These are phyloP conservation scores for Anthracocystis panici-leucophaei DNA, from an alignment of 1,284 basidiomycete genomes.

Conservation along the genomic window DNA sequence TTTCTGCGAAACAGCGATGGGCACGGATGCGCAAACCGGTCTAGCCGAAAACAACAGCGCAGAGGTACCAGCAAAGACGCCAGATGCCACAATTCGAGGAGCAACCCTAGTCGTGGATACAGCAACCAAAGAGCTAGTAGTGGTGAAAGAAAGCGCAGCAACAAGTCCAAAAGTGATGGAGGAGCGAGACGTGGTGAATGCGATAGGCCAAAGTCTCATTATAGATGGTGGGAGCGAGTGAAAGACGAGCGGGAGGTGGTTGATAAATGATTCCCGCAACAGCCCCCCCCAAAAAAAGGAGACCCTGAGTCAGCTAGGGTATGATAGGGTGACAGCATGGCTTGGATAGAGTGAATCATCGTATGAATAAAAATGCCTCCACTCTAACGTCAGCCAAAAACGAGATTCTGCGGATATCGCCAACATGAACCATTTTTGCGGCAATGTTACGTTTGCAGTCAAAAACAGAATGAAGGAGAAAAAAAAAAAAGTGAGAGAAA, in stretches of 20 bases:
- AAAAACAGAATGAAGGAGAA: no score
- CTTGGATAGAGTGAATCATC: conserved; percentile 3
- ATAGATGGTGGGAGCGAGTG: no score
- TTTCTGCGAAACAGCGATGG: conserved; percentile 2
- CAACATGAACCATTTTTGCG: background rate
- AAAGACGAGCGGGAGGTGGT: no score
- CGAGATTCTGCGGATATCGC: conserved; percentile 19
- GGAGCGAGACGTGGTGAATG: background rate
- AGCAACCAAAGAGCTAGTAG: background rate
- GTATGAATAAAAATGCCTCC: background rate
- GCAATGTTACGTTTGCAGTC: background rate
- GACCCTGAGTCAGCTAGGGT: background rate
- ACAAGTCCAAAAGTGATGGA: background rate
- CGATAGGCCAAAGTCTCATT: conserved; percentile 10
- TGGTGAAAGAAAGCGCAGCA: background rate
- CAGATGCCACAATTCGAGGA: no score
- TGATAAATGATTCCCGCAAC: no score
- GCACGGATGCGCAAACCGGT: background rate
- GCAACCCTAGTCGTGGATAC: background rate
- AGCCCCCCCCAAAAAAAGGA: no score
- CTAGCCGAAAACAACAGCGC: background rate
- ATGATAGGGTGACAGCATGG: conserved; percentile 5
- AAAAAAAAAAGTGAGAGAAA: background rate
- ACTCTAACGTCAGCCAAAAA: conserved; percentile 9
- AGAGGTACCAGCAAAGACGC: background rate